Conservation (phyloP, 345 rosid species). For the Raphanus raphanistrum region DNA sequence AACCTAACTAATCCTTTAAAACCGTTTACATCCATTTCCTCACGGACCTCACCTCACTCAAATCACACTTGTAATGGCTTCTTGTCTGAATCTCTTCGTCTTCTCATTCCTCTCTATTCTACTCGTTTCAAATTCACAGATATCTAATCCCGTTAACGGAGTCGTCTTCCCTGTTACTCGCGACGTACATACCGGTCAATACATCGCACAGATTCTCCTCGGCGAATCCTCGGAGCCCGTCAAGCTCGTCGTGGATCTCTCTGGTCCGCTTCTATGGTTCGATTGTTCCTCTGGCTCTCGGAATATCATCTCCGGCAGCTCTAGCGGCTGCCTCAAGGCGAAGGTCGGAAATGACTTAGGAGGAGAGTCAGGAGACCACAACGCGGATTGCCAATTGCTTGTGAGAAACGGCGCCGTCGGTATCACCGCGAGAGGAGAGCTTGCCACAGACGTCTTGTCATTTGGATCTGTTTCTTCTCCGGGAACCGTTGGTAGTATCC, state of each 20-base stretch:
- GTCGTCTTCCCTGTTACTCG: conserved; percentile 47
- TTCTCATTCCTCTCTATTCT: neutral
- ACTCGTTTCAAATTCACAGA: conserved; percentile 22
- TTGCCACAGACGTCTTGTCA: conserved; percentile 47
- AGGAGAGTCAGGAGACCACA: no score
- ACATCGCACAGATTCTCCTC: conserved; percentile 48
- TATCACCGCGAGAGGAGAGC: conserved; percentile 45
- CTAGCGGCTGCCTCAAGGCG: conserved; percentile 54
- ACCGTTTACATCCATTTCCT: neutral
- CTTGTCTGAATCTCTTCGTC: conserved; percentile 12
- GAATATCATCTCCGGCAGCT: conserved; percentile 46
- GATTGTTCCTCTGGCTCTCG: conserved; percentile 43
- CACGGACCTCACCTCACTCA: no score
- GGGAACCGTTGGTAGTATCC: conserved; percentile 37
- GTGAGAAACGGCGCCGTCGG: conserved; percentile 40
- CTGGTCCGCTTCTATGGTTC: conserved; percentile 54
- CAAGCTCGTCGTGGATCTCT: conserved; percentile 60
- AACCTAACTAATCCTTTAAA: conserved; percentile 7
- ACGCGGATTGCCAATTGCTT: conserved; percentile 44
- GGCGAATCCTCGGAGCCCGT: conserved; percentile 38
- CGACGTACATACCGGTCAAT: conserved; percentile 64
- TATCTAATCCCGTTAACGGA: conserved; percentile 9
- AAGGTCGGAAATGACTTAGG: conserved; percentile 10
- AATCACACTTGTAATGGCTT: conserved; percentile 22
- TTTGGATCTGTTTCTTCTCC: conserved; percentile 41